Percentiles rank a stretch among this genome's conserved stretches.
phyloP scores from a whole-genome alignment of 2,329 filamentous ascomycete genomes.

The Raffaelea arxii region DNA sequence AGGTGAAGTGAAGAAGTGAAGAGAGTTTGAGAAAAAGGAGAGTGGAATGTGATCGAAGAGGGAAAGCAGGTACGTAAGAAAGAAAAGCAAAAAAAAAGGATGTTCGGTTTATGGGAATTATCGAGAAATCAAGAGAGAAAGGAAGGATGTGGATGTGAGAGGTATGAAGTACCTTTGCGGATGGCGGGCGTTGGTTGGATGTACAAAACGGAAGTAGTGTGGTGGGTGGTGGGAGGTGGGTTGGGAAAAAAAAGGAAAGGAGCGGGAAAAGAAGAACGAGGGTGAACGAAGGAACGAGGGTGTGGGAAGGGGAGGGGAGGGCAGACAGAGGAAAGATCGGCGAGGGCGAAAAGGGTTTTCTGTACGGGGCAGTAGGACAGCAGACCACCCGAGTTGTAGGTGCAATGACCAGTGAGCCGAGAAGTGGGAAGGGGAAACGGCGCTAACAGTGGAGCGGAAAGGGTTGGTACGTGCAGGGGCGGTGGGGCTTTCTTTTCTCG shows the following conservation, averaged over 20 bases:
- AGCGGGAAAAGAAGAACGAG: neutral
- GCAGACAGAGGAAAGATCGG: neutral
- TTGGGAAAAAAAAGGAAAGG: neutral
- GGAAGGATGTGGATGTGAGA: neutral
- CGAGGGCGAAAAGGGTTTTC: neutral
- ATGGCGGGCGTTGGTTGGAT: constrained; percentile 4
- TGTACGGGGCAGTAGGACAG: constrained; percentile 5
- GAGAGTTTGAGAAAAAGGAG: neutral
- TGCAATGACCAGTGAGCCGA: constrained; percentile 1
- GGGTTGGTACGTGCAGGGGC: constrained; percentile 1
- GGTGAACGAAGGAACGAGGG: neutral
- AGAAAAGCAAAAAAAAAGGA: neutral
- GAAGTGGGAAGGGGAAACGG: neutral
- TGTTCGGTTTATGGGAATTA: neutral
- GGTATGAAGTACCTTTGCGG: constrained; percentile 7
- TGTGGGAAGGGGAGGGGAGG: neutral
- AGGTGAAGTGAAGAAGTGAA: neutral
- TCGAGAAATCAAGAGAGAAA: neutral
- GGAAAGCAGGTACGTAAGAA: neutral
- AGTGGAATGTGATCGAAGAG: neutral
- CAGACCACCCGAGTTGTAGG: constrained; percentile 3
- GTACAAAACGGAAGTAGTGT: neutral
- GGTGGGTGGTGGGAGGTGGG: constrained; percentile 1
- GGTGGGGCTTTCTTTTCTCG: constrained; percentile 1
- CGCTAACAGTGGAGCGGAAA: neutral